Conservation (phyloP, 768 basidiomycete genomes). For the Boletus sp. region DNA sequence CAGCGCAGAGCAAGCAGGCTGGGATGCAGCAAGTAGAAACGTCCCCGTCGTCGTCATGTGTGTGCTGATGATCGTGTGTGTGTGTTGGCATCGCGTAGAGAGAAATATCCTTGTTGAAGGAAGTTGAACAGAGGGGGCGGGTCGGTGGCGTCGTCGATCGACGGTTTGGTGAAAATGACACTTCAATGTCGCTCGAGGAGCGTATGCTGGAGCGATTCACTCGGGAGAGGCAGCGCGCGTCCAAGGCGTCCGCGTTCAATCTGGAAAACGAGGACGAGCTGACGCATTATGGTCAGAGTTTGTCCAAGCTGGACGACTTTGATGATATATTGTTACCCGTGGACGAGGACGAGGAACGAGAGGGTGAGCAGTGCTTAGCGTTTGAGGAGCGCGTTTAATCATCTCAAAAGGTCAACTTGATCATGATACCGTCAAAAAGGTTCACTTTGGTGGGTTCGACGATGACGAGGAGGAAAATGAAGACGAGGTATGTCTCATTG, state of each 20-base stretch:
- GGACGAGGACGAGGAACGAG: constrained; percentile 52
- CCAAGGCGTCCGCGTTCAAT: constrained; percentile 79
- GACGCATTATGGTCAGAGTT: constrained; percentile 87
- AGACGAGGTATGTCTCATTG: constrained; percentile 42
- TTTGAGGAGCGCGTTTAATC: background rate
- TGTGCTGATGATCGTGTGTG: constrained; percentile 2
- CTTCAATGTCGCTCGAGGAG: constrained; percentile 90
- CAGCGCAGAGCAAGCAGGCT: constrained; percentile 85
- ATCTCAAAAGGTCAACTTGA: constrained; percentile 60
- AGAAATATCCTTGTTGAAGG: constrained; percentile 84
- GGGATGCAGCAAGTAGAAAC: constrained; percentile 80
- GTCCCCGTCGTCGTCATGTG: constrained; percentile 4
- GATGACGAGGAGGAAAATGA: constrained; percentile 59
- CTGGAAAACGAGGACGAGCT: constrained; percentile 90
- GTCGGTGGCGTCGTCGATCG: constrained; percentile 90
- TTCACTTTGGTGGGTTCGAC: constrained; percentile 86
- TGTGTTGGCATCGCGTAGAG: constrained; percentile 46
- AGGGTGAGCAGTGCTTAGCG: constrained; percentile 33
- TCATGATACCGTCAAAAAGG: constrained; percentile 57
- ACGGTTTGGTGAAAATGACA: constrained; percentile 94
- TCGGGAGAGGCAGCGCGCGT: constrained; percentile 76
- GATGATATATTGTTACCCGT: constrained; percentile 59
- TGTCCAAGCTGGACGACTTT: constrained; percentile 84
- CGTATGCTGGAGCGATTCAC: constrained; percentile 97
- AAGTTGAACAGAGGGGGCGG: constrained; percentile 76